Evolutionary conservation across 805 yeast genomes (phyloP).

Genomic region (Ogataea paraovalis): DNA sequence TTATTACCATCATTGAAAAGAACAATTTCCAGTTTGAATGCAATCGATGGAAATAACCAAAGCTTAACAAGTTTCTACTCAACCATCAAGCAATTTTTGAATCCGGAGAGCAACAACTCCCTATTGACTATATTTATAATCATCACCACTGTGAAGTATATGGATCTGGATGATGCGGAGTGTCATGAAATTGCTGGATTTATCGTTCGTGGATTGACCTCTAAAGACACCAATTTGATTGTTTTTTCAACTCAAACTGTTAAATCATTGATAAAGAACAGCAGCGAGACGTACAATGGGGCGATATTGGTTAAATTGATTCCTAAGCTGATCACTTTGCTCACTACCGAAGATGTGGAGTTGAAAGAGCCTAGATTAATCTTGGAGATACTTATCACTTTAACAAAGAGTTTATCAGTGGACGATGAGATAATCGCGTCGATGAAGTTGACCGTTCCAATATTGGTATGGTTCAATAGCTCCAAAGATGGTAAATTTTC

Average conservation of each 20-base stretch:
- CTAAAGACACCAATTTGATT: conserved; percentile 30
- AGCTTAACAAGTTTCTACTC: conserved; percentile 36
- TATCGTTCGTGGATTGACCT: conserved; percentile 34
- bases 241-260: conserved; percentile 56
- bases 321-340: conserved; percentile 37
- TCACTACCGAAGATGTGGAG: conserved; percentile 10
- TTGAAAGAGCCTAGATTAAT: conserved; percentile 35
- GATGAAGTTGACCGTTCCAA: conserved; percentile 29
- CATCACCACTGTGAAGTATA: conserved; percentile 36
- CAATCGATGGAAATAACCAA: conserved; percentile 13
- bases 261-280: conserved; percentile 45
- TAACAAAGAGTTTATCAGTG: conserved; percentile 35
- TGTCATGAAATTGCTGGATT: conserved; percentile 32
- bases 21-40: conserved; percentile 32
- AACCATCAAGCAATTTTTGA: conserved; percentile 30
- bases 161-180: conserved; percentile 34
- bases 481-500: conserved; percentile 17
- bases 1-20: conserved; percentile 49
- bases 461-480: conserved; percentile 30
- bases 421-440: conserved; percentile 30
- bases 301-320: conserved; percentile 41
- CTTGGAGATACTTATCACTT: conserved; percentile 47
- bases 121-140: conserved; percentile 43
- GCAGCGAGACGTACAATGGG: conserved; percentile 29
- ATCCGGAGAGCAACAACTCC: conserved; percentile 29